Evolutionary conservation across 371 early-diverging fungal species (phyloP).

Genomic region (Lichtheimia corymbifera): DNA sequence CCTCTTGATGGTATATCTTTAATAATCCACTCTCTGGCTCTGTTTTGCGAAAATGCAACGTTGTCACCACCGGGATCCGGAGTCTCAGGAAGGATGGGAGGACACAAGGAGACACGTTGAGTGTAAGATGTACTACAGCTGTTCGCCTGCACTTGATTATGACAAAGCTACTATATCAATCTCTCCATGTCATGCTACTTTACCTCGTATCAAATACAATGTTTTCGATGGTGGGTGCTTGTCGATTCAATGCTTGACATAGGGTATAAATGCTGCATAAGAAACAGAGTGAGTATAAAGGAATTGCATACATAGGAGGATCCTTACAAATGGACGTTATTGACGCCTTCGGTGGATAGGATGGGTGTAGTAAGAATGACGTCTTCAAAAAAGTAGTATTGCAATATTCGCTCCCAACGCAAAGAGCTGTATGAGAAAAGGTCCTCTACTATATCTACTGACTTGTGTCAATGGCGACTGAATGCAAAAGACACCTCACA

Average conservation of each 20-base stretch:
- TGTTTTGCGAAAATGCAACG: conserved; percentile 44
- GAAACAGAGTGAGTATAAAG: not conserved
- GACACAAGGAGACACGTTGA: conserved; percentile 47
- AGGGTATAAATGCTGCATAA: conserved; percentile 55
- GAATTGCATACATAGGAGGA: not conserved
- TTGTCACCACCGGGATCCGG: conserved; percentile 48
- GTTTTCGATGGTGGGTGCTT: conserved; percentile 53
- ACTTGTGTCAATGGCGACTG: not conserved
- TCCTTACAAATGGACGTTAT: conserved; percentile 55
- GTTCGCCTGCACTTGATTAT: conserved; percentile 28
- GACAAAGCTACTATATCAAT: not conserved
- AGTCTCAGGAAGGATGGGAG: conserved; percentile 45
- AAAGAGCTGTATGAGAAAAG: conserved; percentile 43
- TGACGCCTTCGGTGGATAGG: conserved; percentile 53
- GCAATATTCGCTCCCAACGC: conserved; percentile 36
- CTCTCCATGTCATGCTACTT: not conserved
- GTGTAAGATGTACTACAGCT: conserved; percentile 45
- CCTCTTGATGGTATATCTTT: conserved; percentile 52
- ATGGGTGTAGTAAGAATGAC: conserved; percentile 49
- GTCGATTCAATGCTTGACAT: conserved; percentile 61
- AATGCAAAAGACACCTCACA: not conserved
- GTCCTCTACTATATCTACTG: conserved; percentile 37
- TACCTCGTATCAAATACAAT: conserved; percentile 57
- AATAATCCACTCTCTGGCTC: conserved; percentile 39
- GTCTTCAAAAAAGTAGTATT: conserved; percentile 42